phyloP scores from a whole-genome alignment of 495 filamentous ascomycete species.

The Talaromyces liani region DNA sequence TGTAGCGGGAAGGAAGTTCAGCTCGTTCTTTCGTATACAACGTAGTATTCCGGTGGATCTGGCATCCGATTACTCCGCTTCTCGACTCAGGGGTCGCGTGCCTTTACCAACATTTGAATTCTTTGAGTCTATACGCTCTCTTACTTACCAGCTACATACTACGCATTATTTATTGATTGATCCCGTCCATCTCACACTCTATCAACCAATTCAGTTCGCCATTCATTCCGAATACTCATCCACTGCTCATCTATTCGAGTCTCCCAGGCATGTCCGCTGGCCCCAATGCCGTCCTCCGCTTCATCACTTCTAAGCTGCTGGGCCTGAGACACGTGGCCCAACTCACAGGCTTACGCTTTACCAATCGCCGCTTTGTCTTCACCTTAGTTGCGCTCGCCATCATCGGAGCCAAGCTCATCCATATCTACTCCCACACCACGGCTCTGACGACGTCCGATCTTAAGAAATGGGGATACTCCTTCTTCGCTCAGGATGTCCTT shows the following conservation, averaged over 20 bases:
- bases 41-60: background rate
- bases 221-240: constrained; percentile 1
- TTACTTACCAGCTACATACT: background rate
- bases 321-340: background rate
- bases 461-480: constrained; percentile 28
- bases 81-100: background rate
- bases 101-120: too few relatives aligned
- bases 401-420: constrained; percentile 26
- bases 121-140: background rate
- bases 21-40: background rate
- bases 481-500: constrained; percentile 33
- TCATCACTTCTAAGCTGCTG: background rate
- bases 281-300: background rate
- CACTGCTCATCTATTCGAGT: background rate
- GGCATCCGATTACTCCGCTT: background rate
- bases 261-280: background rate
- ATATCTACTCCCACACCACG: constrained; percentile 30
- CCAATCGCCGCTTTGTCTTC: constrained; percentile 28
- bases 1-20: background rate
- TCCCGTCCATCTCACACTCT: background rate
- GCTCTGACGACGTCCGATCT: constrained; percentile 25
- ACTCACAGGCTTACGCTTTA: background rate
- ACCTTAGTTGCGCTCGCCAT: constrained; percentile 26
- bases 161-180: background rate
- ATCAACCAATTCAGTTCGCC: background rate